Evolutionary conservation across 345 rosid species (phyloP).

Genomic region (Cardiospermum halicacabum): DNA sequence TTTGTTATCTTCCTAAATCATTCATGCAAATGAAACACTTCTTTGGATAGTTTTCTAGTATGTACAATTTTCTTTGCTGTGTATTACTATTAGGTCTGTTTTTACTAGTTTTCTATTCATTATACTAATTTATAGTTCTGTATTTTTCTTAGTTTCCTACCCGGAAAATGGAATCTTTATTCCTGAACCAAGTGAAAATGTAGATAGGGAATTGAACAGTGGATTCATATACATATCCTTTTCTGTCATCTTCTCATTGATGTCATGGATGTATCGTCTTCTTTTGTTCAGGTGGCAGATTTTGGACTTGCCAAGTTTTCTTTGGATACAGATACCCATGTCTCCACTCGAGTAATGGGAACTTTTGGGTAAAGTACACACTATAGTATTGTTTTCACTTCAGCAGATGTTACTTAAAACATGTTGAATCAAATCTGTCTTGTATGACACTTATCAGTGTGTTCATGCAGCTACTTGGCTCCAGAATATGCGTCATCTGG

Average conservation of each 20-base stretch:
- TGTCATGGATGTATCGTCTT: background rate
- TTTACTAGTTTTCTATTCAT: background rate
- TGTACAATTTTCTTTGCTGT: background rate
- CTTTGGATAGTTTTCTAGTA: background rate
- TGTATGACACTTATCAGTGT: slow-evolving; percentile 5
- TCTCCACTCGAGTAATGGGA: slow-evolving; percentile 91
- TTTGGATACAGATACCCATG: slow-evolving; percentile 75
- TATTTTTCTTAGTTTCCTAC: too few species aligned
- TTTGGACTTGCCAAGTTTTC: slow-evolving; percentile 81
- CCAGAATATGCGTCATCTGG: slow-evolving; percentile 93
- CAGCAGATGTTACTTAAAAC: background rate
- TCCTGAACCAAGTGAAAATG: too few species aligned
- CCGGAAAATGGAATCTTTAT: too few species aligned
- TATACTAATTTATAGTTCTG: background rate
- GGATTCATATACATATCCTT: too few species aligned
- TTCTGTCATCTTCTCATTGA: background rate
- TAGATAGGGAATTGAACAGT: too few species aligned
- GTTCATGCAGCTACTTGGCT: slow-evolving; percentile 65
- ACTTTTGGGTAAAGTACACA: slow-evolving; percentile 68
- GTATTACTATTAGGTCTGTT: too few species aligned
- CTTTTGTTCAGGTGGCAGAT: slow-evolving; percentile 70
- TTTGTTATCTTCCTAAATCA: background rate
- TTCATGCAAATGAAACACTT: background rate
- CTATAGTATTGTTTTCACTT: slow-evolving; percentile 7
- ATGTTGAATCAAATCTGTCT: background rate